These are phyloP conservation scores for Hansenula lynferdii DNA, from an alignment of 1,139 yeast genomes.

Conservation along the genomic window DNA sequence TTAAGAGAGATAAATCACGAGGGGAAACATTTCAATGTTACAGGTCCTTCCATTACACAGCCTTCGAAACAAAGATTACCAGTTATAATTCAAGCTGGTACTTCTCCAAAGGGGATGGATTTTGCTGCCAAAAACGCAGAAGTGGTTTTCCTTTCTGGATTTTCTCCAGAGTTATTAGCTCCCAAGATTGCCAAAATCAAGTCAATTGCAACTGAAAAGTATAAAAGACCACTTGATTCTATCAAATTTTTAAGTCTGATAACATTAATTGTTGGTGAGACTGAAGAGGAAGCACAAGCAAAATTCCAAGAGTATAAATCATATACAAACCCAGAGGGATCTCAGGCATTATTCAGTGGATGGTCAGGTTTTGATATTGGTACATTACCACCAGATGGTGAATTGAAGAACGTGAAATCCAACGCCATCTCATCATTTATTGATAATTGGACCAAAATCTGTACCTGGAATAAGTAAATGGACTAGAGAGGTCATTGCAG, in stretches of 20 bases:
- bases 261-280: constrained; percentile 23
- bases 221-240: constrained; percentile 22
- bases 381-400: constrained; percentile 27
- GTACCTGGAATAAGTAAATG: constrained; percentile 21
- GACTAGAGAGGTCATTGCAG: constrained; percentile 21
- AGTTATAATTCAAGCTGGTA: constrained; percentile 39
- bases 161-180: constrained; percentile 27
- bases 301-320: constrained; percentile 25
- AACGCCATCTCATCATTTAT: constrained; percentile 24
- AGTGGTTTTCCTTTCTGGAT: constrained; percentile 30
- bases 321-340: constrained; percentile 32
- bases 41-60: constrained; percentile 34
- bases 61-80: constrained; percentile 39
- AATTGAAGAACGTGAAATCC: constrained; percentile 25
- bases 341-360: constrained; percentile 32
- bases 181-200: constrained; percentile 27
- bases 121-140: constrained; percentile 41
- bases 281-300: constrained; percentile 28
- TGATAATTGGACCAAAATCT: constrained; percentile 24
- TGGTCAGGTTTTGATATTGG: constrained; percentile 36
- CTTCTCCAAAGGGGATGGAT: constrained; percentile 35
- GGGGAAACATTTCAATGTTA: constrained; percentile 33
- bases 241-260: constrained; percentile 24
- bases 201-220: constrained; percentile 24
- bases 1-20: constrained; percentile 32